Evolutionary conservation across 169 alveolate species (phyloP), one percentile per base, ranked within the genome.

Genomic region (Theileria luwenshuni): DNA sequence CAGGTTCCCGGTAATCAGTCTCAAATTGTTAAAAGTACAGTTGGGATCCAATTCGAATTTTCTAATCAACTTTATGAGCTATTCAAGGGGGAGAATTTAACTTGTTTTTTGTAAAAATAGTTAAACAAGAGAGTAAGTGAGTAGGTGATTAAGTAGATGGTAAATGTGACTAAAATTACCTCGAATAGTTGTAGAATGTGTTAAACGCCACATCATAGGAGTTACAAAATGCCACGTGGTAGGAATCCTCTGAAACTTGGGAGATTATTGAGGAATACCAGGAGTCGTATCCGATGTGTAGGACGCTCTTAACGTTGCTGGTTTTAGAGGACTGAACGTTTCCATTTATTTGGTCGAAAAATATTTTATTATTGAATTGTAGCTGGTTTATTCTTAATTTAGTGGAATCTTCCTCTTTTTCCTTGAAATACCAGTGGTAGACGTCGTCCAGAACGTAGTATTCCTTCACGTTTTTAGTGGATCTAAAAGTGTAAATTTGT

Each of bases 131-230:
- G n/a, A n/a, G n/a, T n/a, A n/a, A n/a, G n/a, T n/a, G n/a, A n/a
- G n/a, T n/a, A n/a, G n/a, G n/a, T n/a, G n/a, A n/a, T n/a, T n/a
- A n/a, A n/a, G n/a, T n/a, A n/a, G n/a, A n/a, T n/a, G n/a, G 27
- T 62, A 21, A 17, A 23, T 35, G 41, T 5, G 3, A 35, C 10
- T 7, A 12, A 48, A 71, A 75, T 3, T 47, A 79, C 87, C 75
- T 70, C 27, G 83, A 77, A 38, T 62, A 43, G 17, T 79, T 70
- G 76, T 62, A 70, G 72, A 70, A 42, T 3, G 77, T 79, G 49
- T 79, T 79, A 64, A 79, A 79, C 17, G 83, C 77, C 13, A 73
- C 76, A 59, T 79, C 87, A 30, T 79, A 79, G 25, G 59, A 25
- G 38, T 79, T 70, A 70, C 87, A 79, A 35, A 63, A 79, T n/a